Base-by-base conservation (phyloP, 1,139 yeast species). In the Candida freyschussii region DNA sequence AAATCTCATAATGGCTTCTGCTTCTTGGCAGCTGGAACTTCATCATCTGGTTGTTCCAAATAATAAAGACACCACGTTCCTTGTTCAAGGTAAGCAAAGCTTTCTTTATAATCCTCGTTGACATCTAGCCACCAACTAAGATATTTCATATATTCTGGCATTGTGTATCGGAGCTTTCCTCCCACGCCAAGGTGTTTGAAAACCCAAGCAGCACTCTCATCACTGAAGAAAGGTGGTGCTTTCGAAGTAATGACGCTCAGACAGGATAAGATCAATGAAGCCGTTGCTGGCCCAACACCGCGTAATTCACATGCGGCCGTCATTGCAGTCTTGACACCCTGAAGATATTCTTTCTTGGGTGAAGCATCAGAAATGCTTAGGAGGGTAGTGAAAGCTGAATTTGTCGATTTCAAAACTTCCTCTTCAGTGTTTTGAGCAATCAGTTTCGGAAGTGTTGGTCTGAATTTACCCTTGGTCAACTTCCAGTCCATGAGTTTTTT, bases 211-310 rank as follows among this genome's bases (percentile, higher is more conserved):
- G 50, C 55, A 6, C 44, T 31, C 27, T 50, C 55, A 27, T 50
- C 55, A 7, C 52, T 46, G 31, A 33, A 48, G 27, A 47, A 50
- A 5, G 52, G 50, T 7, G 55, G 55, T 4, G 53, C 47, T 4
- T 27, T 9, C 1, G n/a, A 20, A 0, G 46, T 40, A 13, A 46
- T 36, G 6, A 27, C 26, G 11, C 29, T 31, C 15, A 48, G 26
- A 4, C 34, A 13, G 2, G 52, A 48, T 1, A 50, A 31, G 2
- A 50, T 18, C n/a, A 50, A 24, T 2, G 55, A 50, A 0, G 46
- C 51, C 4, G 53, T 50, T 1, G 55, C 55, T 2, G 55, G 55
- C 0, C 55, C 53, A 4, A 50, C 50, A 3, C 55, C 53, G 24
- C 51, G 13, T 7, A 50, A 29, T 6, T 30, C 32, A 6, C 32